Conservation (phyloP, 108 stramenopile species). For the Skeletonema marinoi region DNA sequence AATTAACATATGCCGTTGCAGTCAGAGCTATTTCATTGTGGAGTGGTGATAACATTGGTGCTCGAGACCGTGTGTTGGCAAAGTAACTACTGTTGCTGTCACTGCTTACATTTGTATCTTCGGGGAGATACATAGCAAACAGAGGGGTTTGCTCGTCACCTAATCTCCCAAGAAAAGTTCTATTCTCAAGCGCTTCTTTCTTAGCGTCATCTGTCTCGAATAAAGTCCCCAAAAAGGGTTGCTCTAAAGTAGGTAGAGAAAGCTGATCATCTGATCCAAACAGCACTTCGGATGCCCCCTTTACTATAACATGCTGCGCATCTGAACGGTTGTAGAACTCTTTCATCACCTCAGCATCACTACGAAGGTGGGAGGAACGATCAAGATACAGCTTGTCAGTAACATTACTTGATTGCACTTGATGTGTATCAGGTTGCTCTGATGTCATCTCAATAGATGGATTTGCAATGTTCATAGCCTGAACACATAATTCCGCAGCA, state of each 20-base stretch:
- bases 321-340: conserved; percentile 45
- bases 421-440: neutral
- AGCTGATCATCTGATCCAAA: conserved; percentile 34
- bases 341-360: conserved; percentile 38
- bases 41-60: conserved; percentile 55
- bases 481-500: conserved; percentile 63
- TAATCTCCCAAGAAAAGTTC: conserved; percentile 57
- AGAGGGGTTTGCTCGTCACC: conserved; percentile 22
- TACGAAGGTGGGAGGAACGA: conserved; percentile 61
- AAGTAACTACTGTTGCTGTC: conserved; percentile 23
- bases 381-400: conserved; percentile 39
- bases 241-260: conserved; percentile 29
- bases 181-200: conserved; percentile 2
- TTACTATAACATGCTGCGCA: conserved; percentile 64
- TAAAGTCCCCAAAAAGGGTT: neutral
- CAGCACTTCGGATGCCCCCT: conserved; percentile 33
- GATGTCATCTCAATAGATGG: neutral
- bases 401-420: neutral
- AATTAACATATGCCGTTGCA: conserved; percentile 71
- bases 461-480: conserved; percentile 29
- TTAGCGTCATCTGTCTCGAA: conserved; percentile 4
- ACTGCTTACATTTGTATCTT: conserved; percentile 3
- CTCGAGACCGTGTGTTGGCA: conserved; percentile 66
- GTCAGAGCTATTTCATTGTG: conserved; percentile 79
- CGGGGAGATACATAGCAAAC: conserved; percentile 56